These are phyloP conservation scores for Hylodesmum podocarpum DNA, from an alignment of 306 rosid species.

Conservation along the genomic window DNA sequence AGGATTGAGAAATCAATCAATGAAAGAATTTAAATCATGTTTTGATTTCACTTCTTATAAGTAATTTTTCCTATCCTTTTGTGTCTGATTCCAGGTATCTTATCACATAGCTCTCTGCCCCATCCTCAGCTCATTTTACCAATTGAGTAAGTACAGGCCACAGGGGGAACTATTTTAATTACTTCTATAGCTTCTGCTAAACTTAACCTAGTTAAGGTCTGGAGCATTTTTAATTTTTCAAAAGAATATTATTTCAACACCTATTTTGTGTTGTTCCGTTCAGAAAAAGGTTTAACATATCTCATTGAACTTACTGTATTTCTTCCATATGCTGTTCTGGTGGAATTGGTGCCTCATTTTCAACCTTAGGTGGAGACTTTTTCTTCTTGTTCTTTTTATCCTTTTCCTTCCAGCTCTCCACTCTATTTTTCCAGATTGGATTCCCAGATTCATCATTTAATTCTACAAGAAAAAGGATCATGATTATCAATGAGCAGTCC, in stretches of 20 bases:
- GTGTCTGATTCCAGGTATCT: not conserved
- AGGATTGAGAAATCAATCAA: not conserved
- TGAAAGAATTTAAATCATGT: not conserved
- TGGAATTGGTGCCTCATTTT: conserved; percentile 62
- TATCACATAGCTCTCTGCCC: not conserved
- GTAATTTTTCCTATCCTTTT: not conserved
- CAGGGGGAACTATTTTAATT: not conserved
- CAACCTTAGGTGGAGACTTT: conserved; percentile 51
- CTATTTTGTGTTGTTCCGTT: not conserved
- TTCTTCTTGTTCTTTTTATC: conserved; percentile 92
- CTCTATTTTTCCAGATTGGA: conserved; percentile 99
- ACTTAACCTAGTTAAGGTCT: not conserved
- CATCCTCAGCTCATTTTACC: not conserved
- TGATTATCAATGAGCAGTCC: conserved; percentile 2
- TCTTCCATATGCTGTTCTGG: conserved; percentile 83
- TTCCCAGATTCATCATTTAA: conserved; percentile 80
- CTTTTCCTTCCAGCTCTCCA: conserved; percentile 99
- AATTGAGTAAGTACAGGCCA: not conserved
- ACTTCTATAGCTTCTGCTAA: not conserved
- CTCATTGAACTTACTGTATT: conserved; percentile 54
- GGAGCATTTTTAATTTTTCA: not conserved
- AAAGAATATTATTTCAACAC: not conserved
- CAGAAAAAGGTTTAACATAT: not conserved
- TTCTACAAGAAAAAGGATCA: conserved; percentile 56
- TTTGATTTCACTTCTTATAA: not conserved